Conservation (phyloP, 78 protist species). For the Cavenderia fasciculata region DNA sequence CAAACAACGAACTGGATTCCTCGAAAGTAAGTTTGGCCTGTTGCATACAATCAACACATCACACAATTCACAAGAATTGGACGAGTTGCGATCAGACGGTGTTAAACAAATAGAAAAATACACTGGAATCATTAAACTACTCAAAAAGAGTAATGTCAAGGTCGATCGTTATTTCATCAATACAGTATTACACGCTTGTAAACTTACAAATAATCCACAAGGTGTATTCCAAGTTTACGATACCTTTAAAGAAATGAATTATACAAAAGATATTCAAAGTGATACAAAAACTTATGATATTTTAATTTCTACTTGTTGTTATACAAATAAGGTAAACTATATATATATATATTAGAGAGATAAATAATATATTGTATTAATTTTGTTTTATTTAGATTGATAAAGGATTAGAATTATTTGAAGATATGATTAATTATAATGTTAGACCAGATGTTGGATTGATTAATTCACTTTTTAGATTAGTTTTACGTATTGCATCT, state of each 20-base stretch:
- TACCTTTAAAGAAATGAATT: conserved; percentile 39
- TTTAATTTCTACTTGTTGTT: conserved; percentile 35
- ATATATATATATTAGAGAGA: not conserved
- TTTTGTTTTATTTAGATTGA: conserved; percentile 17
- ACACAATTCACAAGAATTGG: conserved; percentile 5
- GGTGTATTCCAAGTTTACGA: conserved; percentile 54
- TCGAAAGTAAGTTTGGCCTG: not conserved
- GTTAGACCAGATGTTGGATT: conserved; percentile 64
- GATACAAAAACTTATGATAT: conserved; percentile 69
- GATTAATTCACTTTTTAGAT: conserved; percentile 34
- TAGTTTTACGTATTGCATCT: not conserved
- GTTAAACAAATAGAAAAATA: conserved; percentile 37
- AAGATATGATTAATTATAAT: conserved; percentile 17
- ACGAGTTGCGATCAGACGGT: conserved; percentile 18
- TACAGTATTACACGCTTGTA: conserved; percentile 31
- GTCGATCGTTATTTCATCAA: conserved; percentile 50
- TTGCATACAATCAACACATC: not conserved
- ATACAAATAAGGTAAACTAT: conserved; percentile 25
- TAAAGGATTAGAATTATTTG: conserved; percentile 19
- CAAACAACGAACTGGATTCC: not conserved
- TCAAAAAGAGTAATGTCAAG: not conserved
- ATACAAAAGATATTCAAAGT: conserved; percentile 10
- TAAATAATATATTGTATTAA: not conserved
- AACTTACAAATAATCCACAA: conserved; percentile 23
- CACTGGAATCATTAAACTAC: not conserved